These are phyloP conservation scores for Claviceps lovelessii DNA, from an alignment of 2,329 filamentous ascomycete genomes.

Conservation along the genomic window DNA sequence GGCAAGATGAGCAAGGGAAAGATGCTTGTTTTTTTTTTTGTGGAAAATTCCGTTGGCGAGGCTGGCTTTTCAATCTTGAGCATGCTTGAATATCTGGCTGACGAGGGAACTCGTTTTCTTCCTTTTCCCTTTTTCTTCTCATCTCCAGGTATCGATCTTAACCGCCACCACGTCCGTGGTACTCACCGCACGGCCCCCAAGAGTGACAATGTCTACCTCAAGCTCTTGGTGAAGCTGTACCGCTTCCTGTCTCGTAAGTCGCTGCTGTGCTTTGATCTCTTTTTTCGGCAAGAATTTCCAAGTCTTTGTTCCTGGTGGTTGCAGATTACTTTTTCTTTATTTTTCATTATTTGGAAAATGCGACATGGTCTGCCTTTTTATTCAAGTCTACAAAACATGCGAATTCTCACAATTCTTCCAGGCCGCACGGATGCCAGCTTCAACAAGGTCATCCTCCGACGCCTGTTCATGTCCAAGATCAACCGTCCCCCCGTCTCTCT, in stretches of 20 bases:
- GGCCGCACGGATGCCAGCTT: constrained; percentile 93
- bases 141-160: constrained; percentile 53
- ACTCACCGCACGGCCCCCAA: constrained; percentile 89
- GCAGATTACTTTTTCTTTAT: neutral
- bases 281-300: neutral
- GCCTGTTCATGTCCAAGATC: constrained; percentile 96
- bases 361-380: neutral
- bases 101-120: constrained; percentile 33
- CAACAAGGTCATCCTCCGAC: constrained; percentile 97
- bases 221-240: constrained; percentile 96
- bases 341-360: neutral
- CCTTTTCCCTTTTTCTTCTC: constrained; percentile 13
- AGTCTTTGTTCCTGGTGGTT: neutral
- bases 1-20: neutral
- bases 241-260: constrained; percentile 81
- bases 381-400: neutral
- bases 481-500: constrained; percentile 93
- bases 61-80: constrained; percentile 29
- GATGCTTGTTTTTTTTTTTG: neutral
- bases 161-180: constrained; percentile 53
- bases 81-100: constrained; percentile 51
- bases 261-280: constrained; percentile 25
- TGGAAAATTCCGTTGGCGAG: constrained; percentile 1
- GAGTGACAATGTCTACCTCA: constrained; percentile 96
- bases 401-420: constrained; percentile 21